Conservation (phyloP, 2,329 filamentous ascomycete genomes). For the Pseudogymnoascus sp. region DNA sequence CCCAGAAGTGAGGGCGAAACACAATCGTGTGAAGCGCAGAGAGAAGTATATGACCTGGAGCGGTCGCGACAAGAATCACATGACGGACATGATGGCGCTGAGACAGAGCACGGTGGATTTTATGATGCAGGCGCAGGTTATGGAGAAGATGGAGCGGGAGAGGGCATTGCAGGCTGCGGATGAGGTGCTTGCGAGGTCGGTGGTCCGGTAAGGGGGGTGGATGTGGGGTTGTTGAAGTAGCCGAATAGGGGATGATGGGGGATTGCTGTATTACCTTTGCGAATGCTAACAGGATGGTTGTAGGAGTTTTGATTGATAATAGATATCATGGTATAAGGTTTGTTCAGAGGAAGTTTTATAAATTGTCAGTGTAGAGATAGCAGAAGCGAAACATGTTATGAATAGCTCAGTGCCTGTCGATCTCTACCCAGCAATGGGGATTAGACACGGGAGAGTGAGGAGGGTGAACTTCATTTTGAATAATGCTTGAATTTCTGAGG, state of each 20-base stretch:
- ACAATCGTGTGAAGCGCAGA: not conserved
- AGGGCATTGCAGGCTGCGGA: slow-evolving; percentile 17
- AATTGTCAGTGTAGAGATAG: not conserved
- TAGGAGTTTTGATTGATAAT: not conserved
- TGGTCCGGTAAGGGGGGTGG: not conserved
- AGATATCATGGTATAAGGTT: not conserved
- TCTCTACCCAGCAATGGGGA: not conserved
- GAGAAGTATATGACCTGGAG: slow-evolving; percentile 25
- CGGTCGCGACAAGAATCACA: slow-evolving; percentile 21
- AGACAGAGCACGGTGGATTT: slow-evolving; percentile 23
- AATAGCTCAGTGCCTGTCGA: no score
- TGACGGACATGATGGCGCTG: slow-evolving; percentile 11
- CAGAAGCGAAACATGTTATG: not conserved
- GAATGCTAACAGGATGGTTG: not conserved
- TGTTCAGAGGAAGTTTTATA: not conserved
- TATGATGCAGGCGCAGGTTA: slow-evolving; percentile 16
- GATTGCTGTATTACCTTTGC: not conserved
- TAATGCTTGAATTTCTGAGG: not conserved
- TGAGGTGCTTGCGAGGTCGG: not conserved
- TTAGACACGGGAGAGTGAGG: not conserved
- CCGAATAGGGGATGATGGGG: no score
- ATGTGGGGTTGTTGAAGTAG: no score
- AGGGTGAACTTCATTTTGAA: not conserved
- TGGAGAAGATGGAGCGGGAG: slow-evolving; percentile 19
- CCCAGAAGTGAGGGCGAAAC: not conserved